phyloP scores from a whole-genome alignment of 257 asterid genomes.

The Gynochthodes officinalis region DNA sequence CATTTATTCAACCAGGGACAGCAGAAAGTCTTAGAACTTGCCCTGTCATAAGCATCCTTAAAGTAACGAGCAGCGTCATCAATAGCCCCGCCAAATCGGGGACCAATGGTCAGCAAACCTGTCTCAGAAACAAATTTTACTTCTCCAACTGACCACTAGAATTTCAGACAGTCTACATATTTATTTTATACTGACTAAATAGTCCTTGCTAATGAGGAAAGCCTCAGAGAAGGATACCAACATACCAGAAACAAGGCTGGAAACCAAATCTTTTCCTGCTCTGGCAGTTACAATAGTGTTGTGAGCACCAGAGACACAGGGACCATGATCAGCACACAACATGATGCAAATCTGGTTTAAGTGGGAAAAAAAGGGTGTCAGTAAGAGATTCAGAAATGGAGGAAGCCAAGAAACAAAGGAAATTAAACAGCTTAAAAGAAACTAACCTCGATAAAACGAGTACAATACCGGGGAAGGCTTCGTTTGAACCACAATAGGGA shows the following conservation, averaged over 20 bases:
- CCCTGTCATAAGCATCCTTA: slow-evolving; percentile 97
- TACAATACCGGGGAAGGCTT: slow-evolving; percentile 93
- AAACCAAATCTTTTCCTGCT: slow-evolving; percentile 97
- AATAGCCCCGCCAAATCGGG: slow-evolving; percentile 98
- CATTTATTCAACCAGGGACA: neutral
- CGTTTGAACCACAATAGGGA: slow-evolving; percentile 98
- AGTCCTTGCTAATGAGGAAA: neutral
- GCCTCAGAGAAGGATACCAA: slow-evolving; percentile 4
- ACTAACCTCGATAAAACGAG: slow-evolving; percentile 91
- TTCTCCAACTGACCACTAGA: slow-evolving; percentile 14
- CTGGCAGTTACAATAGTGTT: slow-evolving; percentile 95
- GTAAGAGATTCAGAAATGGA: neutral
- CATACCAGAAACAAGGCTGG: slow-evolving; percentile 94
- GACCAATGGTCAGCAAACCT: slow-evolving; percentile 97
- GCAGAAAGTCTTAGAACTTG: slow-evolving; percentile 22
- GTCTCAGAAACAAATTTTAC: slow-evolving; percentile 24
- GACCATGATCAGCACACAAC: slow-evolving; percentile 99
- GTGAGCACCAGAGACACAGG: slow-evolving; percentile 99
- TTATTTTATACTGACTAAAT: neutral
- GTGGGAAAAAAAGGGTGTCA: slow-evolving; percentile 14
- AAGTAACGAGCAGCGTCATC: slow-evolving; percentile 99
- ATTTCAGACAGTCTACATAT: neutral
- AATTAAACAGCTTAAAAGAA: slow-evolving; percentile 14
- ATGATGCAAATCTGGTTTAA: slow-evolving; percentile 81
- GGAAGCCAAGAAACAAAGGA: slow-evolving; percentile 2